Base-by-base conservation (phyloP, 1,139 yeast genomes). In the Yamadazyma dendronema region DNA sequence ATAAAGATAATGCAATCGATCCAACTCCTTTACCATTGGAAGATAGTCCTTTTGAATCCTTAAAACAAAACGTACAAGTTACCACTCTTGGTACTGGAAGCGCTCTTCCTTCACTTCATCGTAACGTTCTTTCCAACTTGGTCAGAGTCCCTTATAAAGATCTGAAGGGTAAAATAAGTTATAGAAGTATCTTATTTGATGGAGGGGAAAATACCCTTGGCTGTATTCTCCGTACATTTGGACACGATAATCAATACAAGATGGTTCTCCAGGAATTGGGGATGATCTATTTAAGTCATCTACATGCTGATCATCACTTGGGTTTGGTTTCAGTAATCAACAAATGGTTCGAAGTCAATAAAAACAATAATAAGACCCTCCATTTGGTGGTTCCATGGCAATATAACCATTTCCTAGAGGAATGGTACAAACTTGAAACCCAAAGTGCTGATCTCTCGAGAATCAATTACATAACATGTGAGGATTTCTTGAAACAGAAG, bases 221-320 rank as follows among this genome's bases (percentile, higher is more conserved):
- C 0, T 65, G 87, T 1, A 60, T 94, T 46, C 59, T 67, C 30
- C 75, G 97, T 47, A 67, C 78, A 38, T 80, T 80, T 45, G 83
- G 83, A 1, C 66, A 68, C 4, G 61, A 65, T 34, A 50, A 36
- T 26, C 70, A 82, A 31, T 48, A 57, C n/a, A 40, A 41, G 11
- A 58, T 55, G 32, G 49, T 70, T 16, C 57, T 83, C 30, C 50
- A 62, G 30, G 94, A 89, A 50, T 60, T 90, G 41, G 65, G 73
- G 17, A 46, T 87, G 43, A 66, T 92, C 16, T 86, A 79, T 52
- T 67, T 94, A 39, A 85, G 96, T 49, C 99, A 94, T 65, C 67
- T 92, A 48, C 99, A 94, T 62, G 98, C 98, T 0, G 99, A 94
- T 56, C 99, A 94, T 57, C 97, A 92, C 57, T 63, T 92, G 33